Percentiles rank a stretch among this genome's conserved stretches.
Evolutionary conservation across 2,329 filamentous ascomycete species (phyloP).

Genomic region (Fusarium decemcellulare): DNA sequence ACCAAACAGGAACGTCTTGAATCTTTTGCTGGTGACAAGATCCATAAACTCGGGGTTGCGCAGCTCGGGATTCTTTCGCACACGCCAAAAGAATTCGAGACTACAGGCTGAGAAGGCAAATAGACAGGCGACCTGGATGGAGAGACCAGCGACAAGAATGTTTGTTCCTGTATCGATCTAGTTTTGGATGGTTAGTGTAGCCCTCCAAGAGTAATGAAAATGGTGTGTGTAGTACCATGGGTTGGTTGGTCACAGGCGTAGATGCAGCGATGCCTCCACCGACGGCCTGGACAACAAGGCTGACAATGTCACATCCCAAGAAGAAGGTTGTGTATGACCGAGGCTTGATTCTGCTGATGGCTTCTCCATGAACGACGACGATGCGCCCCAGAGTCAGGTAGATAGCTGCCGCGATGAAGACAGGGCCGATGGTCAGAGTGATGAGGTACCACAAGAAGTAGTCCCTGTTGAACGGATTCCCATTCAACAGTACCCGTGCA

Average conservation of each 20-base stretch:
- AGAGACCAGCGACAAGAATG: constrained; percentile 37
- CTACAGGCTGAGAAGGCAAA: constrained; percentile 35
- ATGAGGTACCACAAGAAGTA: constrained; percentile 38
- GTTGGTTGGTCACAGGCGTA: constrained; percentile 28
- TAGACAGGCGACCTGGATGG: constrained; percentile 32
- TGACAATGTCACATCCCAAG: constrained; percentile 34
- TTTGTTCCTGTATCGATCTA: constrained; percentile 34
- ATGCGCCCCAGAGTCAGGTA: constrained; percentile 44
- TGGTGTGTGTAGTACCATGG: constrained; percentile 14
- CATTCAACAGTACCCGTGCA: constrained; percentile 32
- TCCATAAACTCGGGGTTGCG: constrained; percentile 24
- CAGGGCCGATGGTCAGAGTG: constrained; percentile 44
- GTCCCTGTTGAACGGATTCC: constrained; percentile 33
- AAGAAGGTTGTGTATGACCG: constrained; percentile 31
- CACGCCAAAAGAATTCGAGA: constrained; percentile 34
- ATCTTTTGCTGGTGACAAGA: constrained; percentile 25
- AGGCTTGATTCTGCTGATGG: constrained; percentile 30
- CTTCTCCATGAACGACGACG: constrained; percentile 37
- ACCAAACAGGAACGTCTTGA: constrained; percentile 29
- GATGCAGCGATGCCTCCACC: constrained; percentile 36
- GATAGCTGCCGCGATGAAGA: constrained; percentile 43
- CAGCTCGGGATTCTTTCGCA: constrained; percentile 22
- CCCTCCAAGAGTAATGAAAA: not conserved
- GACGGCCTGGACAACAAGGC: constrained; percentile 34
- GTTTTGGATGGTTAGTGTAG: not conserved